These are phyloP conservation scores for Pythium utonaiense DNA, from an alignment of 352 stramenopile genomes.

Conservation along the genomic window DNA sequence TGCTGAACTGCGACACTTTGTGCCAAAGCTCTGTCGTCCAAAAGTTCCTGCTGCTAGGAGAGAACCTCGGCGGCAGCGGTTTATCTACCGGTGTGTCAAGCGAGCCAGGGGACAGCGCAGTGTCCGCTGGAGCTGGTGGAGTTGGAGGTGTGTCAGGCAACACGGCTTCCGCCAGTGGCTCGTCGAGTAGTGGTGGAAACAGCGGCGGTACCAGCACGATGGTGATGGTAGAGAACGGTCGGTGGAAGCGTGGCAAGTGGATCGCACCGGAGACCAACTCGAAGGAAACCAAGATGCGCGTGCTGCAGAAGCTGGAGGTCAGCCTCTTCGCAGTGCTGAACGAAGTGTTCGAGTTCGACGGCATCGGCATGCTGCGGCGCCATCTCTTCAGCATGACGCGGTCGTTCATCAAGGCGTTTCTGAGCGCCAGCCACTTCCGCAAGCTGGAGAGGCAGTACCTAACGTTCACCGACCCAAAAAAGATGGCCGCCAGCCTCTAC, in stretches of 20 bases:
- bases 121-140: neutral
- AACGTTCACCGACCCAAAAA: constrained; percentile 74
- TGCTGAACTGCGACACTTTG: constrained; percentile 64
- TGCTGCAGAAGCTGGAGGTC: constrained; percentile 78
- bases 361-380: constrained; percentile 70
- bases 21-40: constrained; percentile 72
- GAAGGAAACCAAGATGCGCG: constrained; percentile 78
- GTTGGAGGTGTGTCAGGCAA: neutral
- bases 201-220: neutral
- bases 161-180: neutral
- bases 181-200: neutral
- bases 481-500: constrained; percentile 49
- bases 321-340: constrained; percentile 69
- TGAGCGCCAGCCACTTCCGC: constrained; percentile 76
- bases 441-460: constrained; percentile 79
- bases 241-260: constrained; percentile 48
- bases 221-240: constrained; percentile 55
- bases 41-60: constrained; percentile 59
- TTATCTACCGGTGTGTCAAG: neutral
- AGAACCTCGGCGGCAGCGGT: constrained; percentile 3
- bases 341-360: constrained; percentile 85
- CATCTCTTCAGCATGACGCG: constrained; percentile 84
- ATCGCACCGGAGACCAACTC: constrained; percentile 60
- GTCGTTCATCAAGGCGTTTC: constrained; percentile 78
- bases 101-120: neutral